A percentile compares a stretch with the other conserved stretches of the same genome.
Evolutionary conservation across 371 early-diverging fungal species (phyloP).

Genomic region (Mortierella sp.): DNA sequence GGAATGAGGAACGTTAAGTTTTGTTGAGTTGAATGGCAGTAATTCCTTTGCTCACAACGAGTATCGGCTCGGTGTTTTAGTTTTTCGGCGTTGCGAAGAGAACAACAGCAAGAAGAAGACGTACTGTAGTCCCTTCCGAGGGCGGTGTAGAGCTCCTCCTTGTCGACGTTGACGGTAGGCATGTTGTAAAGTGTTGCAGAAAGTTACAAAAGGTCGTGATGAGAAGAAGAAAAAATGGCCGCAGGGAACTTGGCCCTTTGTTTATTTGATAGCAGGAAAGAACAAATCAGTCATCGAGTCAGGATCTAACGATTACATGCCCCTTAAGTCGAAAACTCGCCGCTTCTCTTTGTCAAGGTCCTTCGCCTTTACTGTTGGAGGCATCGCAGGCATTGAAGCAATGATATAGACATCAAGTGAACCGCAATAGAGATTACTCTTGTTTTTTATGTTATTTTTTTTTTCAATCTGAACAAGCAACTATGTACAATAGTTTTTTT

Average conservation of each 20-base stretch:
- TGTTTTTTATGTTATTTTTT: slow-evolving; percentile 2
- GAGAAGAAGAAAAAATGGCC: slow-evolving; percentile 6
- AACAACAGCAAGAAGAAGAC: background rate
- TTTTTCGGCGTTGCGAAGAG: background rate
- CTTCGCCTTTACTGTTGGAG: background rate
- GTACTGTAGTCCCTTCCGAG: slow-evolving; percentile 87
- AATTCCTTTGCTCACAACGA: background rate
- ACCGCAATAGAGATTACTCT: background rate
- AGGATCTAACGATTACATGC: background rate
- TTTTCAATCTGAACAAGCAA: background rate
- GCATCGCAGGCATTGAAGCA: background rate
- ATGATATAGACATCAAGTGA: background rate
- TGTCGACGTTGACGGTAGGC: slow-evolving; percentile 97
- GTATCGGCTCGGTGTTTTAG: background rate
- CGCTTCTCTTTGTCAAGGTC: background rate
- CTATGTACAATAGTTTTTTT: slow-evolving; percentile 2
- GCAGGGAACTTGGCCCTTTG: background rate
- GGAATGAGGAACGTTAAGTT: background rate
- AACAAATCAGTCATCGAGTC: slow-evolving; percentile 9
- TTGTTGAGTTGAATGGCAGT: slow-evolving; percentile 12
- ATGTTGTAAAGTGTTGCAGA: slow-evolving; percentile 60
- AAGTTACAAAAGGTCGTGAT: slow-evolving; percentile 6
- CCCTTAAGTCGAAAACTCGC: background rate
- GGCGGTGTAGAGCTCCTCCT: slow-evolving; percentile 86
- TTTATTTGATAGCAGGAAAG: background rate